phyloP scores from a whole-genome alignment of 2,329 filamentous ascomycete genomes.

The Colletotrichum somersetense region DNA sequence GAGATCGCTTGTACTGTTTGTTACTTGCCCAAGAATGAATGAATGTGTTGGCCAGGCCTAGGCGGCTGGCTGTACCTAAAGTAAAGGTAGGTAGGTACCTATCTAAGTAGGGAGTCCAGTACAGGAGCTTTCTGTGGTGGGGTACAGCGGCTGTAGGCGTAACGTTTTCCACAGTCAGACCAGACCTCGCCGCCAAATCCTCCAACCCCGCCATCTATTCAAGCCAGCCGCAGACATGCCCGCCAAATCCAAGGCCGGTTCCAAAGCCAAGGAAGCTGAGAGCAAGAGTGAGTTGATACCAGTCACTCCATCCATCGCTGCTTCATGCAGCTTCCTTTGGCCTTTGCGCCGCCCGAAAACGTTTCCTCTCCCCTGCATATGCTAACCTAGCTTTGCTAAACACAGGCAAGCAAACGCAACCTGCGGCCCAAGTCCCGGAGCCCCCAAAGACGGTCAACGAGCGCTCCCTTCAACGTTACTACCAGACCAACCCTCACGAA shows the following conservation, averaged over 20 bases:
- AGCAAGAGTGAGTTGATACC: conserved; percentile 39
- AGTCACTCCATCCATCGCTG: conserved; percentile 38
- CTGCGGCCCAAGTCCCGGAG: conserved; percentile 42
- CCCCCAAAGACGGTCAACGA: conserved; percentile 62
- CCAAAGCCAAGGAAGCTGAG: conserved; percentile 48
- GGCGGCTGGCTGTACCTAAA: neutral
- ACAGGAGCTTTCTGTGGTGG: conserved; percentile 26
- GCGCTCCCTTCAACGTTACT: conserved; percentile 61
- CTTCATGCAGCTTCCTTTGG: conserved; percentile 6
- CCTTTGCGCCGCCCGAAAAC: neutral
- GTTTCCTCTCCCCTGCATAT: conserved; percentile 22
- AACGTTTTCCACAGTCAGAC: conserved; percentile 34
- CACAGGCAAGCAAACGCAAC: conserved; percentile 47
- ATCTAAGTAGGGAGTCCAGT: neutral
- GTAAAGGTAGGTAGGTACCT: too few relatives aligned
- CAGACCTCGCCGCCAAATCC: conserved; percentile 33
- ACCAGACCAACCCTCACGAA: conserved; percentile 64
- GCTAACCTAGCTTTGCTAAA: conserved; percentile 11
- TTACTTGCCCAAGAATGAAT: neutral
- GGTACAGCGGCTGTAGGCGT: conserved; percentile 27
- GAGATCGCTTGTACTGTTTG: neutral
- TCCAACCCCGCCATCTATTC: conserved; percentile 41
- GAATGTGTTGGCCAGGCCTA: neutral
- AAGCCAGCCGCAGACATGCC: conserved; percentile 49
- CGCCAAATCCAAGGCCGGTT: conserved; percentile 53